These are phyloP conservation scores for Cornus florida DNA, from an alignment of 148 eudicot genomes.

Conservation along the genomic window DNA sequence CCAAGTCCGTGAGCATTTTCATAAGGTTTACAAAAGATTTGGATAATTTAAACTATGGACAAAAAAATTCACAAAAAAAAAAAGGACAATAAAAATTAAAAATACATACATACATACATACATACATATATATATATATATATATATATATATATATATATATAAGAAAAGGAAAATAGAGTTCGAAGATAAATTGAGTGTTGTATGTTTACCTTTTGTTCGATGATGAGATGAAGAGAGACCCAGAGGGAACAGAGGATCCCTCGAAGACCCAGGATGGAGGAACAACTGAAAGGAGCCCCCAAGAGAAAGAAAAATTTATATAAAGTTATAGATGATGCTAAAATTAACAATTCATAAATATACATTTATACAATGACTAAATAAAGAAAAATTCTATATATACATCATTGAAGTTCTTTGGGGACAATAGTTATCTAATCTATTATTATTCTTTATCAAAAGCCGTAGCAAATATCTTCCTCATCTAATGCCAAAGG, in stretches of 20 bases:
- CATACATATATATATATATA: not conserved
- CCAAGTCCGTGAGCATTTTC: not conserved
- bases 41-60: slow-evolving; percentile 44
- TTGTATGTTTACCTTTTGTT: slow-evolving; percentile 9
- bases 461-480: too few relatives aligned
- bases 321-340: not conserved
- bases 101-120: not conserved
- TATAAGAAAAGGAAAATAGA: too few relatives aligned
- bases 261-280: slow-evolving; percentile 8
- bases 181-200: not conserved
- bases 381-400: too few relatives aligned
- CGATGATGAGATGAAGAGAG: slow-evolving; percentile 7
- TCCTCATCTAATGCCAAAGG: too few relatives aligned
- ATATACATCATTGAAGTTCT: too few relatives aligned
- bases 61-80: slow-evolving; percentile 29
- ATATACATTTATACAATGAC: too few relatives aligned
- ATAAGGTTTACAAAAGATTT: slow-evolving; percentile 15
- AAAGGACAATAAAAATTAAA: not conserved
- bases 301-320: not conserved
- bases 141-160: not conserved
- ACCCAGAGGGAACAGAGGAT: not conserved
- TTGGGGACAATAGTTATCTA: too few relatives aligned
- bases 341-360: too few relatives aligned
- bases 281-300: not conserved
- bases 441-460: too few relatives aligned